Evolutionary conservation across 1,284 basidiomycete genomes (phyloP), one percentile per base, ranked within the genome.

Genomic region (Lentinus polychrous): DNA sequence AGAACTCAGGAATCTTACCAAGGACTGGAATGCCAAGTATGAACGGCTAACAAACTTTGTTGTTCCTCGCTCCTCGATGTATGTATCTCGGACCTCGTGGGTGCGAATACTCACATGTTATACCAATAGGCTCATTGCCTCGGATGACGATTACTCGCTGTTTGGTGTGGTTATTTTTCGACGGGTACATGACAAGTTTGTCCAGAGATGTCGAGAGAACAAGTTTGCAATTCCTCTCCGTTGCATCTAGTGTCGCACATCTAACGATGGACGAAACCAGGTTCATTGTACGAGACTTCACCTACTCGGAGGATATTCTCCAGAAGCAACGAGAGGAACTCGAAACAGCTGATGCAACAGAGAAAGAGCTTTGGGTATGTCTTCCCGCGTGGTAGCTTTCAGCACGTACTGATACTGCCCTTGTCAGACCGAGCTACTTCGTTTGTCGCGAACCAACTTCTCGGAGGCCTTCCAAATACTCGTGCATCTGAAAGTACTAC

Each of bases 301-400:
- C 78, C n/a, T 99, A 81, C 67, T 91, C 95, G 37, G 89, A 94
- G 62, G 82, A 85, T 35, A 81, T 86, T 48, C 75, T 94, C n/a
- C 75, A 76, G 54, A 91, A 87, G 66, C 91, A 95, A 63, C 76
- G 78, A 55, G 78, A 89, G 62, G 94, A 98, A 51, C 71, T 97
- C 10, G 81, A 83, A 24, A 75, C 77, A 31, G 84, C 94, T 1
- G 86, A 88, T 55, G 77, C 79, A 7, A 90, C 93, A 40, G 96
- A 99, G 74, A 95, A 93, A 71, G 94, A 99, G 64, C 84, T 98
- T 47, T 99, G 96, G 96, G 94, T 94, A 60, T 56, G 82, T 52
- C 37, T 2, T 32, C 32, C 31, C 45, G 6, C 39, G 6, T 41
- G 7, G 15, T 24, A n/a, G 48, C 27, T n/a, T 11, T 3, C 24